Evolutionary conservation across 169 alveolate genomes (phyloP), one percentile per base, ranked within the genome.

Genomic region (Babesia sp.): DNA sequence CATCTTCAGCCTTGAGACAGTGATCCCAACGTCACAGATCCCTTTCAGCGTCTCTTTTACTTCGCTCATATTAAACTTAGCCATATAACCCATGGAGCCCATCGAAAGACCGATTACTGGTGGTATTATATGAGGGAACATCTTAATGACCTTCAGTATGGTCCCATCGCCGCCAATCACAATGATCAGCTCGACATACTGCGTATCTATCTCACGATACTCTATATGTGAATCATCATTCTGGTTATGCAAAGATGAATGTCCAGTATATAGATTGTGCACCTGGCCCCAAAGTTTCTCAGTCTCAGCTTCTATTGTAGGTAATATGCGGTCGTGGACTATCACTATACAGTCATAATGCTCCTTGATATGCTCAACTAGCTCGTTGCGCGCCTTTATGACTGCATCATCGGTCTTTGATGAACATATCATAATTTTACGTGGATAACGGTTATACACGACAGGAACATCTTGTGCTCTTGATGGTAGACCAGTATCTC

Each of bases 81-180:
- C 87, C 89, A 91, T 57, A 72, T 91, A 91, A 5, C 95, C 95
- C 55, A 91, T 71, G 41, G 95, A 90, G 14, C 95, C 95, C 94
- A 88, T 84, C 50, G 92, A 73, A 45, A 88, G 78, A 2, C 95
- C 93, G 37, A 91, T 36, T 18, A 91, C 94, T 8, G 95, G 95
- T 16, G 95, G 95, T 11, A 91, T 87, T 18, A 63, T 70, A 7
- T 78, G 60, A 41, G 78, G 90, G 74, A 95, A 95, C 68, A 93
- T 80, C 64, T 87, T 90, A 12, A 93, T 91, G 2, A 95, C 96
- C 89, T 94, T 91, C 50, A 96, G 78, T 33, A 95, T 89, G 28
- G 99, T 95, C 3, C 99, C 98, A 72, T 96, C 99, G 2, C 98
- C 98, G 24, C 99, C 99, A 0, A 94, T 77, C n/a, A 96, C 91